Percentiles rank a stretch among this genome's conserved stretches.
phyloP scores from a whole-genome alignment of 306 rosid species.

The Fragaria ananassa region DNA sequence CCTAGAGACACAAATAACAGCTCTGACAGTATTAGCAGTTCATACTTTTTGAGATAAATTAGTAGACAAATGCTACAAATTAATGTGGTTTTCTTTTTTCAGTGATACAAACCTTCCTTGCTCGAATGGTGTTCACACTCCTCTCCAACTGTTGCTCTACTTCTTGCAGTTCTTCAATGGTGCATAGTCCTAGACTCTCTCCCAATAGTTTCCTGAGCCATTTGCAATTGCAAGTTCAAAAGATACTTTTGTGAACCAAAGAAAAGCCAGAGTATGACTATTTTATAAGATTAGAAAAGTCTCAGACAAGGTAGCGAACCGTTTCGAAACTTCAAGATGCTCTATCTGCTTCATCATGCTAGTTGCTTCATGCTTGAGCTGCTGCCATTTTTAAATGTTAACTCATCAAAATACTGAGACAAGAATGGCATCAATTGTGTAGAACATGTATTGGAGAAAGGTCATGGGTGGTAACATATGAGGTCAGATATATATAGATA shows the following conservation, averaged over 20 bases:
- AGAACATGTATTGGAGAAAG: background rate
- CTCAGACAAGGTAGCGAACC: conserved; percentile 36
- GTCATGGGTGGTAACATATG: background rate
- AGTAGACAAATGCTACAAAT: background rate
- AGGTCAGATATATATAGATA: background rate
- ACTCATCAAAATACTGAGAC: background rate
- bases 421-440: background rate
- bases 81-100: background rate
- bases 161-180: conserved; percentile 60
- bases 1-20: background rate
- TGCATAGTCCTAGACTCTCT: conserved; percentile 57
- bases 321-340: conserved; percentile 63
- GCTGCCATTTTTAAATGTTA: conserved; percentile 39
- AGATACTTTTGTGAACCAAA: background rate
- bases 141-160: conserved; percentile 65
- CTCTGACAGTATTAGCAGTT: background rate
- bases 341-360: conserved; percentile 66
- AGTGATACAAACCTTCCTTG: conserved; percentile 53
- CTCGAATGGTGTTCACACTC: conserved; percentile 52
- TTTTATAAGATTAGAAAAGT: conserved; percentile 4
- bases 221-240: conserved; percentile 17
- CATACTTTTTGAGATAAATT: background rate
- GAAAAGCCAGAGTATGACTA: background rate
- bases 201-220: conserved; percentile 62
- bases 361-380: conserved; percentile 56